Base-by-base conservation (phyloP, 805 yeast species). In the Lipomyces starkeyi region DNA sequence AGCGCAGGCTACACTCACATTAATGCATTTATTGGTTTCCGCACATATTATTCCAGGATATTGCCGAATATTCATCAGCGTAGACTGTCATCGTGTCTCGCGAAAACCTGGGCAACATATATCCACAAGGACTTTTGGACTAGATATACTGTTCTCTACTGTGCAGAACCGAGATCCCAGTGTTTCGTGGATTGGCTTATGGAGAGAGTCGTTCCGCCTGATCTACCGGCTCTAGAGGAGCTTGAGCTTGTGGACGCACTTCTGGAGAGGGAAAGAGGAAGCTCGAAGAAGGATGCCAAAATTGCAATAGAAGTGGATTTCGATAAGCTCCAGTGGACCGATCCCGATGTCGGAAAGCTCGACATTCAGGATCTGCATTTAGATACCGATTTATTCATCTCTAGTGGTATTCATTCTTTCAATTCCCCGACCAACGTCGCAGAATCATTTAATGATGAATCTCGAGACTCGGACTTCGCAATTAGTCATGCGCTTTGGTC, bases 1-100 rank as follows among this genome's bases (percentile, higher is more conserved):
- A 13, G 43, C 9, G 29, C 62, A 9, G 34, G 20, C 7, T 37
- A 43, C 35, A 62, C 65, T 11, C 17, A 63, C 14, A 59, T 67
- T 17, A 67, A 67, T 34, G 71, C 68, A 17, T 67, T 67, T 53
- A 65, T 67, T 34, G 70, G 70, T 6, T 67, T 67, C 27, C 55
- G 70, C 22, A 29, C 70, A 27, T 67, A 69, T 35, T 67, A 61
- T 60, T 56, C 63, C 29, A 55, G 70, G n/a, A 49, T 67, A 32
- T 29, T 64, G 22, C 70, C 65, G 17, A 65, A 61, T 35, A 56
- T 61, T 29, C 35, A 65, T 40, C 70, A 67, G 37, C 68, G 32
- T n/a, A n/a, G 25, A 22, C 65, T 67, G 4, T 67, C 70, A 5
- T 66, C 70, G 13, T 14, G 37, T 40, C 52, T 67, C 3, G 61